Conservation (phyloP, 2,329 filamentous ascomycete genomes). For the Cordyceps cateniannulata region DNA sequence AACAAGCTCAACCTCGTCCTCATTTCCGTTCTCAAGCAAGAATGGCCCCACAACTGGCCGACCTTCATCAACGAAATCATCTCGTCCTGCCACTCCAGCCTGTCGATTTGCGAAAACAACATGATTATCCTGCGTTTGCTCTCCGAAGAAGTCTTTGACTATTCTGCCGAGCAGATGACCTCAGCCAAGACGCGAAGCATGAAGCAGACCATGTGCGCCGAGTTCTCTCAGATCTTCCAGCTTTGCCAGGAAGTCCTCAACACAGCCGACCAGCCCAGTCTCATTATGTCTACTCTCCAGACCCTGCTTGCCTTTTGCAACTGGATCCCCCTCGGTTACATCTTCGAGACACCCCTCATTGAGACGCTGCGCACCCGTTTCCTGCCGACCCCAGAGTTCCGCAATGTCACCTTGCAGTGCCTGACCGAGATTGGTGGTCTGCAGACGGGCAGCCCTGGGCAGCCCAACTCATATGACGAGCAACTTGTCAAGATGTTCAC, state of each 20-base stretch:
- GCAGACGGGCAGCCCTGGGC: conserved; percentile 67
- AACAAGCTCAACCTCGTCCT: conserved; percentile 98
- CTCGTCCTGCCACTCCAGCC: conserved; percentile 85
- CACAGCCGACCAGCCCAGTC: conserved; percentile 77
- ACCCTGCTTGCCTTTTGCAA: conserved; percentile 95
- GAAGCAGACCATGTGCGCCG: conserved; percentile 97
- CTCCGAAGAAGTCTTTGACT: conserved; percentile 98
- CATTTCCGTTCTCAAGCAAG: conserved; percentile 95
- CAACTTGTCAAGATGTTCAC: conserved; percentile 98
- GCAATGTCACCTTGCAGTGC: conserved; percentile 93
- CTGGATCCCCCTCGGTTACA: conserved; percentile 98
- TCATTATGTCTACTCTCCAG: conserved; percentile 95
- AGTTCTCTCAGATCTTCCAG: conserved; percentile 98
- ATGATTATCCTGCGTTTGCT: conserved; percentile 95
- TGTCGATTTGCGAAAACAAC: conserved; percentile 99
- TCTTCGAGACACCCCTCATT: conserved; percentile 96
- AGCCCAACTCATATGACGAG: conserved; percentile 76
- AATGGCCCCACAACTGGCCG: conserved; percentile 99
- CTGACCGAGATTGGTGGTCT: conserved; percentile 94
- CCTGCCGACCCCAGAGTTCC: conserved; percentile 87
- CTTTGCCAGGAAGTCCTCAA: conserved; percentile 93
- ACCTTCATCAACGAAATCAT: conserved; percentile 99
- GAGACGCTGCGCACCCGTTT: conserved; percentile 90
- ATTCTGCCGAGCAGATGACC: conserved; percentile 99
- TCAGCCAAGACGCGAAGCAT: conserved; percentile 92